phyloP scores from a whole-genome alignment of 495 filamentous ascomycete species.

The Penicillium psychrofluorescens region DNA sequence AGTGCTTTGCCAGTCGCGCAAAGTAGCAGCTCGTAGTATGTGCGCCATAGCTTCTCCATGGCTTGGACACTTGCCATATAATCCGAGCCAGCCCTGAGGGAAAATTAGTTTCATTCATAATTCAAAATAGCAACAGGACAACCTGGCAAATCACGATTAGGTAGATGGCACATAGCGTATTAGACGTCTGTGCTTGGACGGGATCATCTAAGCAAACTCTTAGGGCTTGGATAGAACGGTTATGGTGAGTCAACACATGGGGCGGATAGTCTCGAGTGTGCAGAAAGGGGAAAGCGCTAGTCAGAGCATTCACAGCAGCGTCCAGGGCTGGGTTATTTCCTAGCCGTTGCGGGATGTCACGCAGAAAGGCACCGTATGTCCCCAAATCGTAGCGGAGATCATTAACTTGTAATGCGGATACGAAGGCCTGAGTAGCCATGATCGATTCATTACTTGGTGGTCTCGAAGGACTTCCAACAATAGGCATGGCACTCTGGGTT shows the following conservation, averaged over 20 bases:
- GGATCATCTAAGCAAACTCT: slow-evolving; percentile 25
- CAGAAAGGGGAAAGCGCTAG: slow-evolving; percentile 17
- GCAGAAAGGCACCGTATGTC: slow-evolving; percentile 27
- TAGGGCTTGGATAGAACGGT: slow-evolving; percentile 21
- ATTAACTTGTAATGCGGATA: slow-evolving; percentile 14
- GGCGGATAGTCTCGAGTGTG: slow-evolving; percentile 8
- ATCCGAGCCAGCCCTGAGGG: slow-evolving; percentile 21
- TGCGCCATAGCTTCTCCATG: slow-evolving; percentile 27
- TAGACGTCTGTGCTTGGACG: slow-evolving; percentile 16
- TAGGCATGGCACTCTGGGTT: background rate
- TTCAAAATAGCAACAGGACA: background rate
- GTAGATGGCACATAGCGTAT: slow-evolving; percentile 36
- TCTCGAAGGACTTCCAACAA: background rate
- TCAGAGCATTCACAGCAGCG: slow-evolving; percentile 23
- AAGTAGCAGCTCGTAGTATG: slow-evolving; percentile 19
- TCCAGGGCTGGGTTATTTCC: slow-evolving; percentile 29
- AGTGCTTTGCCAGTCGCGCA: slow-evolving; percentile 10
- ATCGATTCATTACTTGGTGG: slow-evolving; percentile 6
- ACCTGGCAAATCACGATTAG: slow-evolving; percentile 37
- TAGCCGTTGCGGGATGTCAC: slow-evolving; percentile 24
- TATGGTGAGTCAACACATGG: slow-evolving; percentile 17
- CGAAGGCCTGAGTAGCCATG: slow-evolving; percentile 11
- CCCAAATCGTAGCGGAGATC: slow-evolving; percentile 28
- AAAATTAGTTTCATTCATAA: background rate
- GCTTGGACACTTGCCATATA: slow-evolving; percentile 9